These are phyloP conservation scores for Silybum marianum DNA, from an alignment of 129 eudicot species.

Conservation along the genomic window DNA sequence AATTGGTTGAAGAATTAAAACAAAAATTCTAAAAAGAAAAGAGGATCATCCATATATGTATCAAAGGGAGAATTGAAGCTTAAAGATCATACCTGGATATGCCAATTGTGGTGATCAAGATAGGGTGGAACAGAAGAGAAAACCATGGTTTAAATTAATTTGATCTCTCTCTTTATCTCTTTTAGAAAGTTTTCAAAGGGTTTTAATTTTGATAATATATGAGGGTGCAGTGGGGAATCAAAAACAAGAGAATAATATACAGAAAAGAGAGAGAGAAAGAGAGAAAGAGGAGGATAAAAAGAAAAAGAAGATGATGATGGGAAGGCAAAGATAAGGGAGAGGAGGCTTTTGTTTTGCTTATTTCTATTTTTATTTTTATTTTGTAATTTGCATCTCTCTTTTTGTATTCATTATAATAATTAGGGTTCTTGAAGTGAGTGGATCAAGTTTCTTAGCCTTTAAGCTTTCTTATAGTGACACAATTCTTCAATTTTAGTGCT, in stretches of 20 bases:
- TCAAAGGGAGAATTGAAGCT: slow-evolving; percentile 23
- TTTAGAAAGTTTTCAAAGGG: slow-evolving; percentile 50
- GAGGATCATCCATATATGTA: slow-evolving; percentile 18
- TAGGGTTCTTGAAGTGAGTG: slow-evolving; percentile 70
- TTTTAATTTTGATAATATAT: slow-evolving; percentile 55
- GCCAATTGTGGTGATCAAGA: slow-evolving; percentile 75
- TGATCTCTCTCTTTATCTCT: slow-evolving; percentile 43
- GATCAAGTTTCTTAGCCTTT: slow-evolving; percentile 63
- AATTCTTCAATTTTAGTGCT: slow-evolving; percentile 50
- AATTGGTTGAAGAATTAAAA: slow-evolving; percentile 18
- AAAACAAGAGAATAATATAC: slow-evolving; percentile 47
- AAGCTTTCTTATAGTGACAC: slow-evolving; percentile 52
- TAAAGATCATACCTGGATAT: slow-evolving; percentile 62
- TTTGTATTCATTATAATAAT: slow-evolving; percentile 52
- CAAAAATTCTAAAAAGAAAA: slow-evolving; percentile 19
- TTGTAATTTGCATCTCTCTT: slow-evolving; percentile 44
- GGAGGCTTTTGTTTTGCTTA: slow-evolving; percentile 44
- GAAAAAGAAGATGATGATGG: slow-evolving; percentile 49
- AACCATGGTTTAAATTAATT: slow-evolving; percentile 53
- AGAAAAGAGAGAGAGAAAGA: slow-evolving; percentile 38
- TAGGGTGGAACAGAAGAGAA: slow-evolving; percentile 64
- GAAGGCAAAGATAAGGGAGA: slow-evolving; percentile 46
- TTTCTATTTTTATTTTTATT: slow-evolving; percentile 29
- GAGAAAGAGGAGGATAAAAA: slow-evolving; percentile 34
- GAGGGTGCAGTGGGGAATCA: slow-evolving; percentile 52